Percentiles rank a stretch among this genome's conserved stretches.
phyloP scores from a whole-genome alignment of 768 basidiomycete species.

The Suillus weaverae region DNA sequence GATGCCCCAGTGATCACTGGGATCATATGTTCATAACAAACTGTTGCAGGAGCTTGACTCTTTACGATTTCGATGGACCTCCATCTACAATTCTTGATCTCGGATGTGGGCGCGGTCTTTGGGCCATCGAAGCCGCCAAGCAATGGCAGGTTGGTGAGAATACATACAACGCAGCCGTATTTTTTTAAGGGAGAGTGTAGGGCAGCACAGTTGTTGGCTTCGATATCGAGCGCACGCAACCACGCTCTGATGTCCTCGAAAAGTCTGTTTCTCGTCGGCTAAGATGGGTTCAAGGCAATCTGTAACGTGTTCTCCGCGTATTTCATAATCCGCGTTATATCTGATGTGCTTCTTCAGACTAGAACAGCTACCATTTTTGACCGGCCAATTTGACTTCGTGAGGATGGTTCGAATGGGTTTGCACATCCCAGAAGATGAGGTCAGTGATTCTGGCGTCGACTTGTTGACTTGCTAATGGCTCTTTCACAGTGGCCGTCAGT shows the following conservation, averaged over 20 bases:
- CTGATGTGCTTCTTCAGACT: constrained; percentile 42
- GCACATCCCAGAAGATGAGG: constrained; percentile 73
- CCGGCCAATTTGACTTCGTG: constrained; percentile 63
- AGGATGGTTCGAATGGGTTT: constrained; percentile 64
- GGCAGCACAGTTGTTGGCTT: constrained; percentile 57
- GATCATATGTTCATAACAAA: constrained; percentile 62
- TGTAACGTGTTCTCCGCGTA: constrained; percentile 42
- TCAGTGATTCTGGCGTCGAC: constrained; percentile 22
- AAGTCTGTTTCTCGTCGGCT: constrained; percentile 49
- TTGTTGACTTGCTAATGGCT: constrained; percentile 14
- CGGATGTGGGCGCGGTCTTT: constrained; percentile 70
- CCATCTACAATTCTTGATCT: constrained; percentile 62
- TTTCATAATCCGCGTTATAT: constrained; percentile 5
- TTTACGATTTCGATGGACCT: constrained; percentile 51
- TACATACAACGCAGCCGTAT: not conserved
- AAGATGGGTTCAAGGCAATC: constrained; percentile 66
- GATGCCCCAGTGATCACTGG: constrained; percentile 60
- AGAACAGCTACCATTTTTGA: constrained; percentile 60
- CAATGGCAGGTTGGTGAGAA: constrained; percentile 55
- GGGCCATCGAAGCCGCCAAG: constrained; percentile 69
- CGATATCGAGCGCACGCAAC: constrained; percentile 57
- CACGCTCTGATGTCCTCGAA: constrained; percentile 38
- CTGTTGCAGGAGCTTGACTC: constrained; percentile 50
- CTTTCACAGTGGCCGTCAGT: constrained; percentile 59
- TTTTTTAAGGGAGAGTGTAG: constrained; percentile 32